A percentile compares a stretch with the other conserved stretches of the same genome.
phyloP scores from a whole-genome alignment of 805 yeast genomes.

The Spathaspora boniae region DNA sequence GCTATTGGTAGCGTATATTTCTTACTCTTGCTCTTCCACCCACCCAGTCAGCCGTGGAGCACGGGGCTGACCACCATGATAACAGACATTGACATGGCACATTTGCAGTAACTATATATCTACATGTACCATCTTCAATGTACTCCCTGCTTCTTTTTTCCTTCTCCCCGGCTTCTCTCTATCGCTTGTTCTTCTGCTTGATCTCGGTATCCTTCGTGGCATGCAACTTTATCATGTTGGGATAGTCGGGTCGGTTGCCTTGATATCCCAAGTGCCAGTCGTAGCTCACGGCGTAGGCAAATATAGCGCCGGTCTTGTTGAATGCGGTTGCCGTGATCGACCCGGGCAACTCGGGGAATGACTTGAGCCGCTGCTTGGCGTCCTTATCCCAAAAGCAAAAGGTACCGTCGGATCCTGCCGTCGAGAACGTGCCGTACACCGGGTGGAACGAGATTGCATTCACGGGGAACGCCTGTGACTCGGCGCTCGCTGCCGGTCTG shows the following conservation, averaged over 20 bases:
- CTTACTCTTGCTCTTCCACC: no score
- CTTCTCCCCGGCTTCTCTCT: neutral
- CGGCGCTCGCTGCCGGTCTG: slow-evolving; percentile 31
- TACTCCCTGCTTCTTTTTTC: no score
- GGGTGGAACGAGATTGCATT: slow-evolving; percentile 87
- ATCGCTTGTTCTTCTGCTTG: slow-evolving; percentile 48
- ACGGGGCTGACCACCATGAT: neutral
- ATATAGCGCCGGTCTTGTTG: slow-evolving; percentile 76
- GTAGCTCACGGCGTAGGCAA: slow-evolving; percentile 89
- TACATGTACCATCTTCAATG: no score
- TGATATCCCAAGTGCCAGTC: slow-evolving; percentile 95
- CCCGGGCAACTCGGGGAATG: slow-evolving; percentile 63
- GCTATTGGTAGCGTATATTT: neutral
- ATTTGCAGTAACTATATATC: neutral
- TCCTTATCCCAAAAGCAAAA: slow-evolving; percentile 96
- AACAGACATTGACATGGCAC: neutral
- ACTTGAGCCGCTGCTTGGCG: slow-evolving; percentile 80
- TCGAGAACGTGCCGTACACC: slow-evolving; percentile 81
- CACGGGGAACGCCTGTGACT: slow-evolving; percentile 71
- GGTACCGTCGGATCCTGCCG: slow-evolving; percentile 94
- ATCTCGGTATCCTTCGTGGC: slow-evolving; percentile 84
- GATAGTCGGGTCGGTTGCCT: slow-evolving; percentile 70
- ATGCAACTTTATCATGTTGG: slow-evolving; percentile 76
- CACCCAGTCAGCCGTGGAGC: no score
- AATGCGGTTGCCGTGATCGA: slow-evolving; percentile 77